Percentiles rank a stretch among this genome's conserved stretches.
phyloP scores from a whole-genome alignment of 352 stramenopile genomes.

The Phytopythium mirpurense region DNA sequence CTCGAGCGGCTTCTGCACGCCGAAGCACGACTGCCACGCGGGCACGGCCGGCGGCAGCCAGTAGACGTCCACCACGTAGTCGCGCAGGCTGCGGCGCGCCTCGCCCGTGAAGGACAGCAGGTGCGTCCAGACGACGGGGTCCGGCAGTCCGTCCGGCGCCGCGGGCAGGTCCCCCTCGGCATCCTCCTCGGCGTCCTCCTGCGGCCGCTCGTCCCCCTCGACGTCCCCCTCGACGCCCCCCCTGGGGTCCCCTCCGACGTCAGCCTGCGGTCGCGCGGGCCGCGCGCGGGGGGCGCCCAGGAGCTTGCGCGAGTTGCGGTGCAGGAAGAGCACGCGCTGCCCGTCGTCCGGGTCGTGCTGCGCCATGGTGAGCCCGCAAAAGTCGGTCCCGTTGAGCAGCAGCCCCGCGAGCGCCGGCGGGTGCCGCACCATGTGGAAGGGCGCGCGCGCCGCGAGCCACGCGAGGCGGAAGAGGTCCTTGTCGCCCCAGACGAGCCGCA shows the following conservation, averaged over 20 bases:
- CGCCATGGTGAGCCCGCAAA: slow-evolving; percentile 53
- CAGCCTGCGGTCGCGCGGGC: no score
- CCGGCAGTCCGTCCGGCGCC: slow-evolving; percentile 22
- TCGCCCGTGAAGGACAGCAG: slow-evolving; percentile 44
- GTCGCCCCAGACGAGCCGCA: slow-evolving; percentile 43
- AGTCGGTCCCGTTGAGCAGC: slow-evolving; percentile 6
- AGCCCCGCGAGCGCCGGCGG: slow-evolving; percentile 7
- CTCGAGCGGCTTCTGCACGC: slow-evolving; percentile 19
- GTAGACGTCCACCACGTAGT: slow-evolving; percentile 58
- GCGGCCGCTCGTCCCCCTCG: no score
- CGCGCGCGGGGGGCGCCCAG: background rate
- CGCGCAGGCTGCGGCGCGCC: slow-evolving; percentile 20
- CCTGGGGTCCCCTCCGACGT: no score
- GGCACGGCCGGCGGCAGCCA: slow-evolving; percentile 26
- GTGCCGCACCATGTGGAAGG: slow-evolving; percentile 48
- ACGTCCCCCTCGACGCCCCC: no score
- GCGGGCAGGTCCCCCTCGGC: slow-evolving; percentile 2
- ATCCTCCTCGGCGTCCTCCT: background rate
- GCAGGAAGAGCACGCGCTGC: slow-evolving; percentile 15
- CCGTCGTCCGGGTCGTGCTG: slow-evolving; percentile 25
- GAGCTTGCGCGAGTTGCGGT: slow-evolving; percentile 1
- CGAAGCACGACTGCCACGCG: slow-evolving; percentile 52
- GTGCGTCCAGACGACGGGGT: slow-evolving; percentile 64
- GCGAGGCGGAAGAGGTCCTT: slow-evolving; percentile 57
- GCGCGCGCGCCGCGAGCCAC: slow-evolving; percentile 38